Evolutionary conservation across 164 flowering plant species (phyloP).

Genomic region (Magnolia kwangsiensis): DNA sequence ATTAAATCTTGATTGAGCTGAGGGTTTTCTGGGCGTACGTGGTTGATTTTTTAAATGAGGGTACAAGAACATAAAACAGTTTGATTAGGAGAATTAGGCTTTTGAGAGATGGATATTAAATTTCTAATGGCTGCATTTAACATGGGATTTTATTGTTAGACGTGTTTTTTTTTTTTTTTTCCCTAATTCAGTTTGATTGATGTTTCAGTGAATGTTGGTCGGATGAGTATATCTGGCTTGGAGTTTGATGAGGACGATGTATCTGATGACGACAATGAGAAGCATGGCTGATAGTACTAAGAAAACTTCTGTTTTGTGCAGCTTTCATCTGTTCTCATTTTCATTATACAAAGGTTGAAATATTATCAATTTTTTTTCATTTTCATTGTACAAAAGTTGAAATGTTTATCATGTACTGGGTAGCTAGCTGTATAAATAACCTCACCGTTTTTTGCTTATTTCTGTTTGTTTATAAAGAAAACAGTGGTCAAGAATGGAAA

Average conservation of each 20-base stretch:
- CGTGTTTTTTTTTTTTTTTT: neutral
- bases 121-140: neutral
- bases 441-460: too few species aligned
- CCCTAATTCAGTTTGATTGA: neutral
- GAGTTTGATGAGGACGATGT: constrained; percentile 48
- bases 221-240: constrained; percentile 66
- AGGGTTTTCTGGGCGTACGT: too few species aligned
- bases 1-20: too few species aligned
- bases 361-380: neutral
- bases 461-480: too few species aligned
- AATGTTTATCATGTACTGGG: neutral
- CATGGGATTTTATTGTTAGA: neutral
- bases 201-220: constrained; percentile 73
- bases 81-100: neutral
- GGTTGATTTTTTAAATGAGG: neutral
- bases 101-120: too few species aligned
- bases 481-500: too few species aligned
- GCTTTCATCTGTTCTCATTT: neutral
- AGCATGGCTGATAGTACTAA: neutral
- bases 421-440: neutral
- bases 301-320: neutral
- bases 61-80: neutral
- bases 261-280: constrained; percentile 11
- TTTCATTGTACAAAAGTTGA: neutral
- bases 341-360: neutral